Conservation (phyloP, 2,329 filamentous ascomycete species). For the Sordariomycetes sp. region DNA sequence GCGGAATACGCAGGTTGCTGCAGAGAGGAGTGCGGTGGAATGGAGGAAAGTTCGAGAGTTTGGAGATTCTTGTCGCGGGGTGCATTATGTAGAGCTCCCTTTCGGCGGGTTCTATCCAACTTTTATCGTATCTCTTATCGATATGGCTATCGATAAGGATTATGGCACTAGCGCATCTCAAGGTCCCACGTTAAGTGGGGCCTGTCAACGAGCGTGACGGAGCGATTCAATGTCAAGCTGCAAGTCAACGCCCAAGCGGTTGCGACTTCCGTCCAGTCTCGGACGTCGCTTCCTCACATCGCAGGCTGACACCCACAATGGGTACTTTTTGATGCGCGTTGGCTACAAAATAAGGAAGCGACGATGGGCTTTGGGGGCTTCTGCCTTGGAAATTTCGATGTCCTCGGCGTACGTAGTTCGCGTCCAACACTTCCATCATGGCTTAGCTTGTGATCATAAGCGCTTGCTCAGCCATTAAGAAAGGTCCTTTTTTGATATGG, state of each 20-base stretch:
- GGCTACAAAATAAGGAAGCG: neutral
- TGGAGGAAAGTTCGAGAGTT: too few species aligned
- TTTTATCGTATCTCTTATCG: neutral
- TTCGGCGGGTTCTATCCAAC: neutral
- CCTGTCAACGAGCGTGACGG: too few species aligned
- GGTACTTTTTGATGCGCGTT: neutral
- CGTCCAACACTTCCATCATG: neutral
- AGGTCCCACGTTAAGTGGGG: neutral
- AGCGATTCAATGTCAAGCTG: too few species aligned
- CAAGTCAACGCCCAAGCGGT: too few species aligned
- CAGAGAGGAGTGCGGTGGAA: too few species aligned
- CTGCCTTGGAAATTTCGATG: neutral
- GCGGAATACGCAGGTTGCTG: too few species aligned
- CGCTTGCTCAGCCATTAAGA: neutral
- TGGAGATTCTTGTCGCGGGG: neutral
- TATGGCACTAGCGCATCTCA: neutral
- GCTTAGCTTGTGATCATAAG: neutral
- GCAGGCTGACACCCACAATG: neutral
- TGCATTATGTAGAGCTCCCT: neutral
- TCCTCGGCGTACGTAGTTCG: neutral
- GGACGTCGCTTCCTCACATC: neutral
- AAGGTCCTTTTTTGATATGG: neutral
- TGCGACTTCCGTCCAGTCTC: too few species aligned
- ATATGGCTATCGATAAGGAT: neutral
- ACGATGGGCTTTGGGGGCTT: neutral